Evolutionary conservation across 768 basidiomycete genomes (phyloP).

Genomic region (Psilocybe subaeruginosa): DNA sequence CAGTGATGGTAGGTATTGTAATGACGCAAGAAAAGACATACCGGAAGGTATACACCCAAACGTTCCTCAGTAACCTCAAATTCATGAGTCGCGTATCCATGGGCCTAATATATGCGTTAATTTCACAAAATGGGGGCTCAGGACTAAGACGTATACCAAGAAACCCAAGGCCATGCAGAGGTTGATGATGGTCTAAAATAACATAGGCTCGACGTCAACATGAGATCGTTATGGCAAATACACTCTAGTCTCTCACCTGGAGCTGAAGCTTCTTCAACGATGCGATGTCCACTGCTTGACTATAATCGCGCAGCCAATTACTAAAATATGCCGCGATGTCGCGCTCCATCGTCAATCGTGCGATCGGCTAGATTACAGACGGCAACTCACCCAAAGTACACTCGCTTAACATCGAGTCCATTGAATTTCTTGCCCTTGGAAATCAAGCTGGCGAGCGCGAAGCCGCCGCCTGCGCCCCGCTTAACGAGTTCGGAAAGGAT

Average conservation of each 20-base stretch:
- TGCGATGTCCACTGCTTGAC: constrained; percentile 84
- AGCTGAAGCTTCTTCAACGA: constrained; percentile 72
- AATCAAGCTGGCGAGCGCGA: constrained; percentile 60
- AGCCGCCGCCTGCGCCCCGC: constrained; percentile 52
- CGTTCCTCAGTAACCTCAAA: constrained; percentile 87
- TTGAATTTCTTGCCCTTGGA: constrained; percentile 73
- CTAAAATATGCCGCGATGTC: constrained; percentile 32
- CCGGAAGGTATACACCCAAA: constrained; percentile 84
- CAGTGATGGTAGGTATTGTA: neutral
- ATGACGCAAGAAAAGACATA: constrained; percentile 31
- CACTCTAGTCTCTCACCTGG: constrained; percentile 52
- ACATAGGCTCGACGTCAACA: neutral
- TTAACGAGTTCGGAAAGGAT: constrained; percentile 63
- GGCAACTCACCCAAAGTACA: constrained; percentile 71
- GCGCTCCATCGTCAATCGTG: neutral
- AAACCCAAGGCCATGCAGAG: constrained; percentile 91
- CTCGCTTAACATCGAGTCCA: constrained; percentile 80
- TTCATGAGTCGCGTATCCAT: constrained; percentile 81
- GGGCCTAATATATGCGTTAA: constrained; percentile 49
- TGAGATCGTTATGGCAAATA: constrained; percentile 3
- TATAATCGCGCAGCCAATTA: constrained; percentile 91
- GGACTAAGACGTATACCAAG: constrained; percentile 49
- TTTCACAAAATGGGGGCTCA: neutral
- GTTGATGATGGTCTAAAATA: constrained; percentile 77
- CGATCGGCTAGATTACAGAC: constrained; percentile 5